Base-by-base conservation (phyloP, 108 stramenopile genomes). In the Cyclotella cryptica region DNA sequence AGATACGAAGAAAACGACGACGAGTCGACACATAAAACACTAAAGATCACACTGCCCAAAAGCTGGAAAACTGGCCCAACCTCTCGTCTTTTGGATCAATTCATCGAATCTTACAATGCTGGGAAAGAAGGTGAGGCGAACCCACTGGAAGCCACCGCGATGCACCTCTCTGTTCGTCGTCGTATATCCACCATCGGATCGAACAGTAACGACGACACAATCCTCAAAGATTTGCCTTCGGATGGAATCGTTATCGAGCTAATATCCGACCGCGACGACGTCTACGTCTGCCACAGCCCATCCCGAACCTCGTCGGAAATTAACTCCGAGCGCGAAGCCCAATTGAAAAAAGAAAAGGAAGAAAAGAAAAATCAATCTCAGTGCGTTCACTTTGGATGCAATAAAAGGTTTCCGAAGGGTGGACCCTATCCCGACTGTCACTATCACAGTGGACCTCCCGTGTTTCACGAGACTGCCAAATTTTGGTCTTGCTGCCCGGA, bases 381-480 rank as follows among this genome's bases (percentile, higher is more conserved):
- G 7, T 96, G 91, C 59, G 86, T 88, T n/a, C 91, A 91, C 71
- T 94, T 97, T 87, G 96, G 96, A 44, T 97, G 96, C 75, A 87
- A 92, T 55, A 83, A 91, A 15, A 78, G 94, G 28, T 95, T 92
- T 67, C 84, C 86, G 0, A 89, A 87, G 65, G 91, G 91, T 10
- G 90, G 90, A 9, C 91, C 93, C 8, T 90, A 88, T 74, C 90
- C 90, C 5, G 84, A 84, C 12, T 97, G 97, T 69, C 65, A 59
- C n/a, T 95, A 97, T 76, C 98, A 99, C 78, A 82, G 65, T 27
- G 77, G 89, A 0, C 97, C 96, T 14, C 98, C 98, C 15, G 96
- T 99, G 51, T 99, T 99, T 83, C 98, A 99, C 71, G 98, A 99
- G 71, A 96, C 96, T 10, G 98, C 96, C 17, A 99, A 99, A 75